Base-by-base conservation (phyloP, 2,329 filamentous ascomycete genomes). In the Alternaria ethzedia region DNA sequence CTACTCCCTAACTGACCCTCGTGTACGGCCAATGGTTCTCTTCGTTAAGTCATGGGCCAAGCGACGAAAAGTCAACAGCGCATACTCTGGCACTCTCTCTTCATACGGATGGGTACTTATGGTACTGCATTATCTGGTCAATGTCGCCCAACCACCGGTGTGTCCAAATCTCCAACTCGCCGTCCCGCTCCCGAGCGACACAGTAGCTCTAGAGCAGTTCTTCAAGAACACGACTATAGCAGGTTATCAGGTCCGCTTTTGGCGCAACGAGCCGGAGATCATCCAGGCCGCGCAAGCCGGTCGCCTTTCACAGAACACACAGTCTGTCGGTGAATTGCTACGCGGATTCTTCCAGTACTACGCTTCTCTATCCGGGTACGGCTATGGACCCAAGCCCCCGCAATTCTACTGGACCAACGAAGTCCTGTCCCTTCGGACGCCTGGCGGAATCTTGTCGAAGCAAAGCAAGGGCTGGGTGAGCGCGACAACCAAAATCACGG, bases 21-120 rank as follows among this genome's bases (percentile, higher is more conserved):
- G 94, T 11, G 92, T 97, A 6, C 87, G 88, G 21, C 88, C 89
- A 2, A 87, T 97, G 82, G 89, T 96, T 1, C 82, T 96, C 9
- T 97, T 97, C 75, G 84, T 97, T 75, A 97, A 97, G 79, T 87
- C 93, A 66, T 97, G 94, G 94, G 93, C 93, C 25, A 96, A 96
- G 78, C 85, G 86, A 26, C 89, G 94, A 50, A 91, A 89, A 66
- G 94, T 97, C 81, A 97, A 97, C 80, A 92, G 90, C 45, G 89
- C 92, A 2, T 96, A 96, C 75, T 90, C 90, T 41, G 94, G 94
- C 45, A 96, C 93, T 0, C 83, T 97, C 17, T 94, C 91, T 56
- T 95, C 92, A 69, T 97, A 97, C 73, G 94, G 94, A 54, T 97
- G 95, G 79, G 93, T 96, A 6, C 82, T 97, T 43, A 97, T 97